Conservation (phyloP, 805 yeast genomes). For the Lachancea fermentati region DNA sequence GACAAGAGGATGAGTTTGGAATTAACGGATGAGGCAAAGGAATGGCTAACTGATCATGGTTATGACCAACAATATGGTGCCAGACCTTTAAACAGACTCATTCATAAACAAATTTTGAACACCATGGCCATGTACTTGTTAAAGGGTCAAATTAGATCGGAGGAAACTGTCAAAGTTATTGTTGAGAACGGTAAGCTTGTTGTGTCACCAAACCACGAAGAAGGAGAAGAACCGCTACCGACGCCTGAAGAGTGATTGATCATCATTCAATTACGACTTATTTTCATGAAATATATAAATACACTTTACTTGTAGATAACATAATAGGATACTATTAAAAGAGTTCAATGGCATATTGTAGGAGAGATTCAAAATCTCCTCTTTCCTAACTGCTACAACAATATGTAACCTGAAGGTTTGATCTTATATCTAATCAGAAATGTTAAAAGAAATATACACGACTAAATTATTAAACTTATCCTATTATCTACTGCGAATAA, state of each 20-base stretch:
- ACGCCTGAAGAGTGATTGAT: slow-evolving; percentile 13
- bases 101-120: slow-evolving; percentile 83
- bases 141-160: slow-evolving; percentile 65
- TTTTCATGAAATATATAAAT: too few relatives aligned
- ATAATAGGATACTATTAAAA: too few relatives aligned
- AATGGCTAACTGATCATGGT: slow-evolving; percentile 77
- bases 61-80: slow-evolving; percentile 94
- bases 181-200: slow-evolving; percentile 39
- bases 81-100: slow-evolving; percentile 88
- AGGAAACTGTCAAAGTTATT: slow-evolving; percentile 48
- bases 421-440: too few relatives aligned
- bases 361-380: too few relatives aligned
- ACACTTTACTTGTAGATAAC: too few relatives aligned
- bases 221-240: slow-evolving; percentile 21
- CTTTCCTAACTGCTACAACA: too few relatives aligned
- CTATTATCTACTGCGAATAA: slow-evolving; percentile 40
- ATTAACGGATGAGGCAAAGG: slow-evolving; percentile 59
- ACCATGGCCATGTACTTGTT: slow-evolving; percentile 72
- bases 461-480: not conserved
- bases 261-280: too few relatives aligned
- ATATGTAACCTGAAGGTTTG: too few relatives aligned
- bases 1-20: slow-evolving; percentile 69
- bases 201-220: slow-evolving; percentile 44
- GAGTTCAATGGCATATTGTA: too few relatives aligned
- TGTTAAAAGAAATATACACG: not conserved